Base-by-base conservation (phyloP, 2,329 filamentous ascomycete species). In the Dactylellina drechsleri region DNA sequence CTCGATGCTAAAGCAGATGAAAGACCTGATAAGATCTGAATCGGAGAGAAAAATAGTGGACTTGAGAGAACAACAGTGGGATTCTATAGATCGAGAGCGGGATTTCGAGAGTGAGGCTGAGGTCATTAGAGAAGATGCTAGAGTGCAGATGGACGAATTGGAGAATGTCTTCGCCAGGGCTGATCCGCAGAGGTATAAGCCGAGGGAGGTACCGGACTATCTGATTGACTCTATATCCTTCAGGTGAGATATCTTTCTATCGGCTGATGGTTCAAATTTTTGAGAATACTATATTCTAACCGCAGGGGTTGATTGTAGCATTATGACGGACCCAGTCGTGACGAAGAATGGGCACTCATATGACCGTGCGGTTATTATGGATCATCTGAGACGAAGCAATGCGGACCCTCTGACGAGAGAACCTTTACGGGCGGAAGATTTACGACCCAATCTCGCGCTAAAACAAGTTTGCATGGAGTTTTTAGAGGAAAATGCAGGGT, bases 341-440 rank as follows among this genome's bases (percentile, higher is more conserved):
- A 94, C 92, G 0, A 93, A 91, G 79, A 93, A 91, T 0, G 95
- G 95, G 12, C 91, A 93, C 77, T 95, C 91, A 0, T 99, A 97
- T 81, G 95, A 98, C 81, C 87, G 94, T 49, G 86, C 91, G 0
- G 91, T 91, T 15, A 90, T 99, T 75, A 85, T 93, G 80, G 92
- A 96, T 82, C 93, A 97, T 80, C 85, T 99, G 26, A 90, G 91
- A 79, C 86, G 91, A 20, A 88, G 88, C 40, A 85, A 86, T 0
- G 91, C 87, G 13, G 95, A 99, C 81, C 95, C 95, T 0, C 82
- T 98, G 41, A 97, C 94, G 0, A 86, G 94, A 49, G 90, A 93
- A 76, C 88, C 90, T 0, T 85, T 97, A 57, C 83, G 83, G 0
- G 84, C 88, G 0, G 83, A 85, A 0, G 92, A 97, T 52, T 82